Evolutionary conservation across 352 stramenopile species (phyloP), one percentile per base, ranked within the genome.

Genomic region (Globisporangium barbulae): DNA sequence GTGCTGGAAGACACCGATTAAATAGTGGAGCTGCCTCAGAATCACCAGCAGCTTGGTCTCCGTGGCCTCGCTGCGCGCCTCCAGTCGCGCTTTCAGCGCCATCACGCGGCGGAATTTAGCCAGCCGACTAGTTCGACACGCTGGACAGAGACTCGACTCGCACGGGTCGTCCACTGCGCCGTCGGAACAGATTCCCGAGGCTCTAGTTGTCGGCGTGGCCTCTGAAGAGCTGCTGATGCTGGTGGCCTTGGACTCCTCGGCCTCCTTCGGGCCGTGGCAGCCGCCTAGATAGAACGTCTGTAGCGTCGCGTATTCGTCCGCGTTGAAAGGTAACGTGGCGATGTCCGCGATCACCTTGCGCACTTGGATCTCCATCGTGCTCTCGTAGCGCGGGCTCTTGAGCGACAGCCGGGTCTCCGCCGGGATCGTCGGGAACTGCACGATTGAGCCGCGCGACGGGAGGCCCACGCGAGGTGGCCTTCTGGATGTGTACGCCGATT

Each of bases 371-470:
- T 89, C 78, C 80, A 91, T 90, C 7, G 79, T 88, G 50, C 66
- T 87, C 53, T 91, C 80, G 63, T 84, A 91, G 9, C 80, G 78
- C 53, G 82, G 82, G 50, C 79, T 89, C 64, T 89, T 90, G 45
- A 90, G 68, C 31, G 82, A 74, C 54, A 91, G 59, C 10, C 75
- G 65, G n/a, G 78, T 81, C 50, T 89, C 75, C 2, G 65, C 67
- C 9, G 73, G 69, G 10, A 59, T 30, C 15, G 45, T 42, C n/a
- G 78, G 65, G 30, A 79, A 68, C 33, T 71, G 70, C 49, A 70
- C 69, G 31, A 77, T 71, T 13, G 68, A 81, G 8, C 75, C 76
- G 53, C 76, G 73, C 2, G 76, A 84, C 13, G 75, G 73, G 7
- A 83, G 69, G 49, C 79, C 76, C 17, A 81, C 69, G 28, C 76